Conservation (phyloP, 352 stramenopile species). For the Pythium sukuiense region DNA sequence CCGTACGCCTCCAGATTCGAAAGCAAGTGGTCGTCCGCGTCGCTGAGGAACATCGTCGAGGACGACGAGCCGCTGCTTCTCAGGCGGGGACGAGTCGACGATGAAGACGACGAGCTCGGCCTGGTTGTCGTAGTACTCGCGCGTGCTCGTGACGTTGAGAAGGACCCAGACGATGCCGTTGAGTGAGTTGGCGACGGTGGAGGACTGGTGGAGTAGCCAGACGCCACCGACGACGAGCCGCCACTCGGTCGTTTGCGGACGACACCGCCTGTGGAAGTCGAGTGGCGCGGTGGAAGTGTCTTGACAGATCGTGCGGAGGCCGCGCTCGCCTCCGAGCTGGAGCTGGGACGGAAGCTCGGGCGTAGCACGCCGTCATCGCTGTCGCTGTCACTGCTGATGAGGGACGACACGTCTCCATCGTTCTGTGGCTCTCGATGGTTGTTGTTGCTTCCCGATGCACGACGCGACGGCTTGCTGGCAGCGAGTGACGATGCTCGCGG, state of each 20-base stretch:
- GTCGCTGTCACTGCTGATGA: conserved; percentile 82
- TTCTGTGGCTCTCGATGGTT: conserved; percentile 24
- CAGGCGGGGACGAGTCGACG: conserved; percentile 25
- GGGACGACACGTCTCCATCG: conserved; percentile 64
- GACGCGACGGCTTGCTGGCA: background rate
- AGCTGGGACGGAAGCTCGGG: conserved; percentile 46
- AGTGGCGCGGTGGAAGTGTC: conserved; percentile 14
- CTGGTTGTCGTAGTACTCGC: background rate
- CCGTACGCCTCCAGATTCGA: conserved; percentile 24
- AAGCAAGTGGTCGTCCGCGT: conserved; percentile 31
- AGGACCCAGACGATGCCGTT: conserved; percentile 37
- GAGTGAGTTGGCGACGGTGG: conserved; percentile 51
- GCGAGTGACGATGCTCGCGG: background rate
- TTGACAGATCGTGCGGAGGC: conserved; percentile 16
- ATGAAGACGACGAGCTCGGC: conserved; percentile 35
- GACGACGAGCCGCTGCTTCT: conserved; percentile 30
- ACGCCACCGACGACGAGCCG: conserved; percentile 11
- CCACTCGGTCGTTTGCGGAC: conserved; percentile 19
- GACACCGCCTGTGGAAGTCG: background rate
- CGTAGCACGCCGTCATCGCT: conserved; percentile 65
- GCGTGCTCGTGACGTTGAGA: conserved; percentile 6
- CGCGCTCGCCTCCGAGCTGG: background rate
- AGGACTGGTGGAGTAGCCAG: conserved; percentile 40
- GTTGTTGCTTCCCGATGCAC: conserved; percentile 3
- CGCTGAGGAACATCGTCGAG: conserved; percentile 35